phyloP scores from a whole-genome alignment of 345 rosid species.

The Noccaea caerulescens region DNA sequence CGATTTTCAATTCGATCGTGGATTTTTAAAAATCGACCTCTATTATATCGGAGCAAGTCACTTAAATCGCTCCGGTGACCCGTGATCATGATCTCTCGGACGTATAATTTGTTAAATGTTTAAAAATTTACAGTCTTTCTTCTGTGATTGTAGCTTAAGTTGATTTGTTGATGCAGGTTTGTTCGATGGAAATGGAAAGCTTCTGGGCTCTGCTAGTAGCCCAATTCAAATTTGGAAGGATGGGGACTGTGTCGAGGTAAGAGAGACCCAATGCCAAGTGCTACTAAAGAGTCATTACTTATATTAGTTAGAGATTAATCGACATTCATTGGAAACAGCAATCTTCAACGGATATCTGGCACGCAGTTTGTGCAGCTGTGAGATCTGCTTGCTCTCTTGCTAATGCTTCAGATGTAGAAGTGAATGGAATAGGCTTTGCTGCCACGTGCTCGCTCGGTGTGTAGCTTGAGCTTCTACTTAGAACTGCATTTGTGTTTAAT shows the following conservation, averaged over 20 bases:
- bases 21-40: not conserved
- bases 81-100: not conserved
- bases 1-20: not conserved
- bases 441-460: constrained; percentile 98
- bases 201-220: constrained; percentile 79
- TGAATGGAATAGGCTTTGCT: constrained; percentile 80
- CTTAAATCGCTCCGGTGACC: not conserved
- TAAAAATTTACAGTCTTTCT: not conserved
- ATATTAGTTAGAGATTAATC: not conserved
- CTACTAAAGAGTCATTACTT: not conserved
- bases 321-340: constrained; percentile 55
- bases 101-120: not conserved
- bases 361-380: constrained; percentile 90
- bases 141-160: not conserved
- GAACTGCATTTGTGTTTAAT: not conserved
- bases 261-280: not conserved
- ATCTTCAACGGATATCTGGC: constrained; percentile 99
- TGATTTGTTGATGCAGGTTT: constrained; percentile 56
- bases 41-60: not conserved
- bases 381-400: constrained; percentile 77
- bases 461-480: constrained; percentile 40
- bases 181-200: constrained; percentile 84
- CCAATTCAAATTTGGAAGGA: constrained; percentile 98
- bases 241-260: constrained; percentile 82
- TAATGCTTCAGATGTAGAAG: constrained; percentile 66